A percentile compares a stretch with the other conserved stretches of the same genome.
Evolutionary conservation across 1,139 yeast species (phyloP).

Genomic region (Blastobotrys malaysiensis): DNA sequence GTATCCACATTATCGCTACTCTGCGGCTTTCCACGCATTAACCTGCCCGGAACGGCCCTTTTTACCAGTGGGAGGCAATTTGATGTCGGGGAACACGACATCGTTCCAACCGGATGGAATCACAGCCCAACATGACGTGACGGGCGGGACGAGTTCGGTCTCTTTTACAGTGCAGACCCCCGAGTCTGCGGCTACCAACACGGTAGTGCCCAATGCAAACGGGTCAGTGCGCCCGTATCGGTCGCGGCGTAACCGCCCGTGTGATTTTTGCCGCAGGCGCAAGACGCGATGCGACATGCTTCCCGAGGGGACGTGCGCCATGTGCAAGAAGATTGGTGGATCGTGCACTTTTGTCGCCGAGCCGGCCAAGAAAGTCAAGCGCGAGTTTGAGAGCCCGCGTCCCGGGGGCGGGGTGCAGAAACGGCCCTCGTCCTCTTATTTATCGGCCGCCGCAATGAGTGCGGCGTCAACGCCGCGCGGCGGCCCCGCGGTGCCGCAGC

Average conservation of each 20-base stretch:
- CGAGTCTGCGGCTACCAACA: conserved; percentile 1
- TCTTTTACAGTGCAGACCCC: background rate
- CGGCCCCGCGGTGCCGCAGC: background rate
- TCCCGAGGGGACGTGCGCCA: conserved; percentile 22
- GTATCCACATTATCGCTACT: too few relatives aligned
- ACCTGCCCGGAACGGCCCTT: too few relatives aligned
- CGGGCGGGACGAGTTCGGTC: background rate
- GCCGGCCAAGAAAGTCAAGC: conserved; percentile 20
- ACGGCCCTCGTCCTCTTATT: background rate
- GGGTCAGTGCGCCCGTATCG: conserved; percentile 14
- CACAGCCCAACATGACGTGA: background rate
- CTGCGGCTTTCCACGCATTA: too few relatives aligned
- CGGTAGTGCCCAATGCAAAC: background rate
- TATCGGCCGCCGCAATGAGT: background rate
- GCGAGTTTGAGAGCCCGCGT: conserved; percentile 8
- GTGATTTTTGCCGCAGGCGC: conserved; percentile 28
- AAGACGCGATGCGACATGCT: conserved; percentile 27
- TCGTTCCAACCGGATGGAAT: background rate
- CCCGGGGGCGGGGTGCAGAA: conserved; percentile 1
- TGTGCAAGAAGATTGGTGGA: conserved; percentile 21
- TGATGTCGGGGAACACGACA: background rate
- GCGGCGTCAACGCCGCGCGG: background rate
- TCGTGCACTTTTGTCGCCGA: conserved; percentile 24
- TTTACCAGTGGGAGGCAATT: background rate
- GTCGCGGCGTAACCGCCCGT: conserved; percentile 21